Percentiles rank a stretch among this genome's conserved stretches.
These are phyloP conservation scores for Vaccinium vitisidaea DNA, from an alignment of 148 eudicot species.

Conservation along the genomic window DNA sequence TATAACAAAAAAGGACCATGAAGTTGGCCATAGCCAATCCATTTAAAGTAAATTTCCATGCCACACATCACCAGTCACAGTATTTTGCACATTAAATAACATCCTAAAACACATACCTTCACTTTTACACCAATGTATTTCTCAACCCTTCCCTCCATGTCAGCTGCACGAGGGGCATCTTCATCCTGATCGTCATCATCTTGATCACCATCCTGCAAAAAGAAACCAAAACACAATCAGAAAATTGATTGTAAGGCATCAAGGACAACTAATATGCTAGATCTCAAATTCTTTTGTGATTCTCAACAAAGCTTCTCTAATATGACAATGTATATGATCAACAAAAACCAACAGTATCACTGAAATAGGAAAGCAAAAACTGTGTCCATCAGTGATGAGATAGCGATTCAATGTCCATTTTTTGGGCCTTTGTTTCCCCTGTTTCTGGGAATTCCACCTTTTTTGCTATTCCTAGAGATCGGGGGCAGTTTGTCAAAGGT, in stretches of 20 bases:
- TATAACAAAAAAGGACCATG: background rate
- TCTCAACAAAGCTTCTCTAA: background rate
- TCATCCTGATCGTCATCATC: slow-evolving; percentile 87
- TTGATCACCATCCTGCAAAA: slow-evolving; percentile 76
- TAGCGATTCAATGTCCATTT: background rate
- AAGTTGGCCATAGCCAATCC: background rate
- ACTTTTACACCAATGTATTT: slow-evolving; percentile 98
- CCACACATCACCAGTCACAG: background rate
- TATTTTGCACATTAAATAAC: background rate
- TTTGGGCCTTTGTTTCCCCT: background rate
- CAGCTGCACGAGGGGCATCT: slow-evolving; percentile 77
- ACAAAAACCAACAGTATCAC: background rate
- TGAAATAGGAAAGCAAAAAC: background rate
- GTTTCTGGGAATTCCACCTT: background rate
- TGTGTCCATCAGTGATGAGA: background rate
- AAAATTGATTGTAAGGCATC: background rate
- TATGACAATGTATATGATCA: background rate
- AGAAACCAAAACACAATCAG: slow-evolving; percentile 11
- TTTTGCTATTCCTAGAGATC: background rate
- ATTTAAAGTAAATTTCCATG: background rate
- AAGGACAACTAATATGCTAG: background rate
- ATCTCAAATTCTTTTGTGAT: background rate
- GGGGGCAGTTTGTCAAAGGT: background rate
- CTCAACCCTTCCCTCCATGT: slow-evolving; percentile 86
- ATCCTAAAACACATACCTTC: slow-evolving; percentile 66